These are phyloP conservation scores for Cercospora zeae-maydis DNA, from an alignment of 2,329 filamentous ascomycete genomes.

Conservation along the genomic window DNA sequence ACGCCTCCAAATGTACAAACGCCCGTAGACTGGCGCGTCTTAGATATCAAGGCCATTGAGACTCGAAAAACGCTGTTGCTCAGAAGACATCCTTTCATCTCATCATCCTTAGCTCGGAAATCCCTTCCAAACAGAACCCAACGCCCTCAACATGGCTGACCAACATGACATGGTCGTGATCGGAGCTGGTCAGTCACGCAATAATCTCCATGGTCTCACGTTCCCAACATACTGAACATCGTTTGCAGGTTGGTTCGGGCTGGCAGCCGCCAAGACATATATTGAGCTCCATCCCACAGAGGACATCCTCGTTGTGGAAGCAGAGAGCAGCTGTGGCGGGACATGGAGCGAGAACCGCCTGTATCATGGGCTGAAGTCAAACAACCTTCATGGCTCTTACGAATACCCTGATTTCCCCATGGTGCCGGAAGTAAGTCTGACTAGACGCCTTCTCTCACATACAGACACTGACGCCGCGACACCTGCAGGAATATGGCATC, in stretches of 20 bases:
- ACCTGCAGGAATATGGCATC: constrained; percentile 40
- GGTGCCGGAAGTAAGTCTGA: constrained; percentile 35
- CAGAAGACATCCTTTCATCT: not conserved
- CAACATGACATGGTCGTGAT: constrained; percentile 38
- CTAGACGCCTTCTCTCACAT: too few species aligned
- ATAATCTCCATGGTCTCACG: not conserved
- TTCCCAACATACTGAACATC: constrained; percentile 10
- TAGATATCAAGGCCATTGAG: constrained; percentile 14
- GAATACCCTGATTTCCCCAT: constrained; percentile 74
- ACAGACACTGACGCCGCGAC: not conserved
- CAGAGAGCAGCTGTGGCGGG: constrained; percentile 53
- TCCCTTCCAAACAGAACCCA: not conserved
- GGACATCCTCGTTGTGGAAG: constrained; percentile 46
- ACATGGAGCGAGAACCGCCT: constrained; percentile 61
- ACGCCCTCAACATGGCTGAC: constrained; percentile 16
- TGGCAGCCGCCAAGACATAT: constrained; percentile 50
- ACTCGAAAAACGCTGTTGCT: not conserved
- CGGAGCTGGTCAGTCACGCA: constrained; percentile 46
- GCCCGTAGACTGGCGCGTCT: constrained; percentile 6
- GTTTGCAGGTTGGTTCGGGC: constrained; percentile 43
- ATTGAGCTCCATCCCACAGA: constrained; percentile 42
- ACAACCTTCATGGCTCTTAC: constrained; percentile 70
- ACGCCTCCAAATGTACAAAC: not conserved
- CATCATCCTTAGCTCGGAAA: not conserved
- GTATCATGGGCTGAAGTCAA: constrained; percentile 67